Conservation (phyloP, 2,329 filamentous ascomycete species). For the Fusarium zealandicum region DNA sequence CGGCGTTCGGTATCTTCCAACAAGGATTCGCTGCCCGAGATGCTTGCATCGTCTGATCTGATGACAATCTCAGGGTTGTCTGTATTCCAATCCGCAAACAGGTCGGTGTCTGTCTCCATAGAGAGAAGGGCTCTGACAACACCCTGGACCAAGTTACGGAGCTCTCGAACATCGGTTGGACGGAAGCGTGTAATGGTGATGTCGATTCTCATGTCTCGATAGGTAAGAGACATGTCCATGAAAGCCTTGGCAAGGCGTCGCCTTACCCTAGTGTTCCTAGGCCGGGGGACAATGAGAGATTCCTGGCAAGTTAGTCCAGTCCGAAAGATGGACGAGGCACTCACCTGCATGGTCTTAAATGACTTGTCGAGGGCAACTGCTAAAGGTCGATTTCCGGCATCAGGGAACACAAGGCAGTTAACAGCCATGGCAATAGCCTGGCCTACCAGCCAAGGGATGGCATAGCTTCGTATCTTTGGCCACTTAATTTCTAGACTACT, state of each 20-base stretch:
- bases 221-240: constrained; percentile 62
- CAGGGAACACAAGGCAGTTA: constrained; percentile 58
- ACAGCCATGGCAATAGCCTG: constrained; percentile 60
- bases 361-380: constrained; percentile 56
- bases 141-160: constrained; percentile 63
- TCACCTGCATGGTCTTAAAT: constrained; percentile 56
- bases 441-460: constrained; percentile 62
- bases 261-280: constrained; percentile 45
- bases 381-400: constrained; percentile 62
- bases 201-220: constrained; percentile 64
- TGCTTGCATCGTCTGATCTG: not conserved
- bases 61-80: constrained; percentile 25
- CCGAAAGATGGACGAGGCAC: not conserved
- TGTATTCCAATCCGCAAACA: constrained; percentile 49
- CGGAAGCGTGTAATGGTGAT: constrained; percentile 62
- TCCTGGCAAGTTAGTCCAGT: constrained; percentile 34
- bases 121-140: constrained; percentile 62
- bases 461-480: constrained; percentile 60
- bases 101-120: constrained; percentile 56
- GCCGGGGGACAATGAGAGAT: constrained; percentile 44
- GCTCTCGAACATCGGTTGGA: constrained; percentile 56
- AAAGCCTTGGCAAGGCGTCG: constrained; percentile 59
- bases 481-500: constrained; percentile 53
- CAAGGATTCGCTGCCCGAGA: constrained; percentile 6
- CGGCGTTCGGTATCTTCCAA: constrained; percentile 32